A percentile compares a stretch with the other conserved stretches of the same genome.
Evolutionary conservation across 1,284 basidiomycete genomes (phyloP).

Genomic region (Neotropicomus parvogracilis): DNA sequence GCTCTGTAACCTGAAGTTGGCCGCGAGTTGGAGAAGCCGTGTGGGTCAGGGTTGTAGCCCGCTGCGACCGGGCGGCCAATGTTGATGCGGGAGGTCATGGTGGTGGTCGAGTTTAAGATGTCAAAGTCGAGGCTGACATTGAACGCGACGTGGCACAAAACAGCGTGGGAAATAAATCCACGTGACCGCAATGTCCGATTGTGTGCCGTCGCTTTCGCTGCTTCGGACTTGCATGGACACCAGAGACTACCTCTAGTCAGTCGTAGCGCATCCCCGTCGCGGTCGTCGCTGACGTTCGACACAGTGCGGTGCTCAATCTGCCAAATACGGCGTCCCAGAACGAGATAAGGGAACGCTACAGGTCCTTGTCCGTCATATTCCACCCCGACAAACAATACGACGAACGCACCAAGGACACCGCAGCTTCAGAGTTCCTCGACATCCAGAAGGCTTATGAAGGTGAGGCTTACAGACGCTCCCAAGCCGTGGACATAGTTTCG

Average conservation of each 20-base stretch:
- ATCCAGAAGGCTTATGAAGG: conserved; percentile 79
- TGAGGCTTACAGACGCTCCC: conserved; percentile 27
- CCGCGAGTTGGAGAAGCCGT: conserved; percentile 67
- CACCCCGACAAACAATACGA: conserved; percentile 83
- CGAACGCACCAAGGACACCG: conserved; percentile 52
- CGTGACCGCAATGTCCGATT: conserved; percentile 19
- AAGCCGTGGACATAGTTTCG: background rate
- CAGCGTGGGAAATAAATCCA: conserved; percentile 13
- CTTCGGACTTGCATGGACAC: conserved; percentile 7
- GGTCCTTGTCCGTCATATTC: conserved; percentile 70
- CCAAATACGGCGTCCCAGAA: conserved; percentile 57
- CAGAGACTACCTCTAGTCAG: conserved; percentile 25
- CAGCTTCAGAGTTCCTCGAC: conserved; percentile 65
- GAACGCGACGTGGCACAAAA: conserved; percentile 9
- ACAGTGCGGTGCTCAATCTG: conserved; percentile 63
- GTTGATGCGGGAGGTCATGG: conserved; percentile 79
- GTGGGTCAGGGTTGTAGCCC: conserved; percentile 61
- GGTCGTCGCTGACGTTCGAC: background rate
- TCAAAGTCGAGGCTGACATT: background rate
- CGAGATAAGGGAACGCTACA: conserved; percentile 73
- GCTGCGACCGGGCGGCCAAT: conserved; percentile 69
- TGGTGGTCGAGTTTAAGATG: conserved; percentile 19
- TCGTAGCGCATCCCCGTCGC: background rate
- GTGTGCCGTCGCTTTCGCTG: background rate
- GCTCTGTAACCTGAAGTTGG: conserved; percentile 68